A percentile compares a stretch with the other conserved stretches of the same genome.
Conservation (phyloP, 495 filamentous ascomycete genomes). For the Parathielavia appendiculata region DNA sequence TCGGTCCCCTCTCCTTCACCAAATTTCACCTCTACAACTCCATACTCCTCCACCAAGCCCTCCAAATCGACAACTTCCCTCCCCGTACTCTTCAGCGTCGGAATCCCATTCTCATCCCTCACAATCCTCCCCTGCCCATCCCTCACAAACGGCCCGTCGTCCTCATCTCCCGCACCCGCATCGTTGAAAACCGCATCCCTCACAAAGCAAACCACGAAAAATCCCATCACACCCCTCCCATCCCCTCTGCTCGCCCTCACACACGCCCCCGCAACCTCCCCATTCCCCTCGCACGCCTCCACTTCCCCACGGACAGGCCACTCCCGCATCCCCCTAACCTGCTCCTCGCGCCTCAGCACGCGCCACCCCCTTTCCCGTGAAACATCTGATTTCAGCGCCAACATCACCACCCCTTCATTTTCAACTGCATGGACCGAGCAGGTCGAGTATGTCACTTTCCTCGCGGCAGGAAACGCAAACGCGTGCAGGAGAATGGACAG, state of each 20-base stretch:
- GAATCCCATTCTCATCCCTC: constrained; percentile 36
- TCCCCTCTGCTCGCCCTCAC: constrained; percentile 77
- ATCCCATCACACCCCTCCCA: constrained; percentile 58
- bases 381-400: constrained; percentile 58
- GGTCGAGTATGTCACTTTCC: constrained; percentile 80
- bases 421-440: constrained; percentile 83
- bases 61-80: constrained; percentile 18
- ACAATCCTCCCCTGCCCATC: constrained; percentile 38
- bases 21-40: constrained; percentile 21
- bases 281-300: constrained; percentile 55
- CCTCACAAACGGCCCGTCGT: constrained; percentile 35
- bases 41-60: constrained; percentile 28
- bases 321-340: constrained; percentile 62
- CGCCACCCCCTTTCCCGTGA: constrained; percentile 70
- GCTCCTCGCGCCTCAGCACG: constrained; percentile 61
- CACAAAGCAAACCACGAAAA: constrained; percentile 46
- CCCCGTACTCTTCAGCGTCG: constrained; percentile 35
- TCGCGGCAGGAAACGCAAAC: constrained; percentile 71
- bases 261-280: constrained; percentile 59
- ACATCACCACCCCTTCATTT: constrained; percentile 78
- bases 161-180: constrained; percentile 4
- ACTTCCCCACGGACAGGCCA: constrained; percentile 68
- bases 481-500: constrained; percentile 74
- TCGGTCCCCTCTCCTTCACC: constrained; percentile 11
- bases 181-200: constrained; percentile 30